phyloP scores from a whole-genome alignment of 1,284 basidiomycete genomes.

The Puccinia triticina region DNA sequence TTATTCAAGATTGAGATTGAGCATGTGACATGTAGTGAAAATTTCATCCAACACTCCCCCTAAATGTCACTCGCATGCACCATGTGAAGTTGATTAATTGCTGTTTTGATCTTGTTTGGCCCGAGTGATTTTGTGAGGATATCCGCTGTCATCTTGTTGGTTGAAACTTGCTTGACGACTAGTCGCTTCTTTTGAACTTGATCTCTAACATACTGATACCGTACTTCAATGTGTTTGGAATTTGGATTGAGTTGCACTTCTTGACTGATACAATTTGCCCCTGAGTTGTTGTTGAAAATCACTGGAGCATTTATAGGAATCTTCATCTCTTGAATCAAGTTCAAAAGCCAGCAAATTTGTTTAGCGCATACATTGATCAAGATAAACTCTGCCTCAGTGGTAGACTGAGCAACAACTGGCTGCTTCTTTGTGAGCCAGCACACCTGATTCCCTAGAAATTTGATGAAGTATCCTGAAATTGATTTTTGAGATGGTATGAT shows the following conservation, averaged over 20 bases:
- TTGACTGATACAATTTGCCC: no score
- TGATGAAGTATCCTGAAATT: neutral
- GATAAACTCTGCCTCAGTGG: no score
- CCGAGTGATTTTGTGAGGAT: neutral
- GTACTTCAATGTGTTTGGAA: conserved; percentile 1
- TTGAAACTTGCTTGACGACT: no score
- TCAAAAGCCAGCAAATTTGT: neutral
- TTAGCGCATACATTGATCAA: neutral
- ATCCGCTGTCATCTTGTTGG: neutral
- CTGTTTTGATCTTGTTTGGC: neutral
- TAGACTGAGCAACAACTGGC: no score
- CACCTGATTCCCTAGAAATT: neutral
- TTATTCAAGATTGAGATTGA: no score
- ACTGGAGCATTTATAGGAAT: neutral
- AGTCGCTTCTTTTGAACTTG: no score
- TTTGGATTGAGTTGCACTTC: neutral
- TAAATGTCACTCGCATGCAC: no score
- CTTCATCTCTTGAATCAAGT: neutral
- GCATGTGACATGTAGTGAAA: no score
- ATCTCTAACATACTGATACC: neutral
- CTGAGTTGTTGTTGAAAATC: no score
- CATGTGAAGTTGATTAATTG: neutral
- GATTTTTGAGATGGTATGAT: neutral
- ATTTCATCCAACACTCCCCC: no score
- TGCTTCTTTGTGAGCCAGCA: no score